Percentiles rank a stretch among this genome's conserved stretches.
Conservation (phyloP, 495 filamentous ascomycete genomes). For the Hypoxylon lenormandii region DNA sequence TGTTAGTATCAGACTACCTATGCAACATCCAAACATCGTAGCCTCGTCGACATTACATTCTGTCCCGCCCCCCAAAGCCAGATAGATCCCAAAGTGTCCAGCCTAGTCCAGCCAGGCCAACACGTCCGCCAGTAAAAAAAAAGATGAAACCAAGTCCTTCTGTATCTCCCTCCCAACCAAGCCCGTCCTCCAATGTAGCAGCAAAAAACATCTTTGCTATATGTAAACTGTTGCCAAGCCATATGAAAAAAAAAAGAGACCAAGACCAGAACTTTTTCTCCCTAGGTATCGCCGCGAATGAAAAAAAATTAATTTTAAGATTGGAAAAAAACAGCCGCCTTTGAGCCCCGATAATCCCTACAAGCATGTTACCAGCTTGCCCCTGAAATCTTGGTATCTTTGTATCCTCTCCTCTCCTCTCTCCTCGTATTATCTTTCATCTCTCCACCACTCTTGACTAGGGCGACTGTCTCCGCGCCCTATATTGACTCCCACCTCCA, state of each 20-base stretch:
- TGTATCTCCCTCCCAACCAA: background rate
- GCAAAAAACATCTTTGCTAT: background rate
- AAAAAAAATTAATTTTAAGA: conserved; percentile 8
- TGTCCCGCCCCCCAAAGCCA: too few species aligned
- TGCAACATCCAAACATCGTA: conserved; percentile 2
- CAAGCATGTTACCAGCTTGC: conserved; percentile 30
- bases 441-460: conserved; percentile 15
- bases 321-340: background rate
- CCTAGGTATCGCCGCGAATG: conserved; percentile 10
- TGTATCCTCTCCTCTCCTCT: conserved; percentile 1
- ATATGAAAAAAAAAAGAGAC: background rate
- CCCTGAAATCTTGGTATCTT: background rate
- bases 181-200: background rate
- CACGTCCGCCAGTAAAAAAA: conserved; percentile 10
- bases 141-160: background rate
- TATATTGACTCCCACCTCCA: conserved; percentile 25
- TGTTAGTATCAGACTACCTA: background rate
- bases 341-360: conserved; percentile 9
- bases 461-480: conserved; percentile 32
- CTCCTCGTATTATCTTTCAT: conserved; percentile 32
- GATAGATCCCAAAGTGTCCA: background rate
- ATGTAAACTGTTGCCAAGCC: background rate
- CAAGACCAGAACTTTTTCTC: conserved; percentile 16
- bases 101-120: conserved; percentile 32
- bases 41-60: too few species aligned